Percentiles rank a stretch among this genome's conserved stretches.
These are phyloP conservation scores for Penicillium janthinellum DNA, from an alignment of 2,329 filamentous ascomycete genomes.

Conservation along the genomic window DNA sequence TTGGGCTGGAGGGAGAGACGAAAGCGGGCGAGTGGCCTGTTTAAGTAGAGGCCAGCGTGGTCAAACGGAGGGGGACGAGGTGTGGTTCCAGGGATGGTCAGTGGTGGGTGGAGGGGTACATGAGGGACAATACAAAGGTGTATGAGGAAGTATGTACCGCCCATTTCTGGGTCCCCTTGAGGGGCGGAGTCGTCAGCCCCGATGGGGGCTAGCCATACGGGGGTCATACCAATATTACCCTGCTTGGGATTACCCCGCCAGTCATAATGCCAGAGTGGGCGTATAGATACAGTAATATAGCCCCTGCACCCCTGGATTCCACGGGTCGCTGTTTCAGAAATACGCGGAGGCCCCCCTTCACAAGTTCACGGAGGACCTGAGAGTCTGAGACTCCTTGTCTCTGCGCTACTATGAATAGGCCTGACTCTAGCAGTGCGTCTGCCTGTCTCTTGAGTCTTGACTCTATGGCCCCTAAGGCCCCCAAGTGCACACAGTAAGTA, in stretches of 20 bases:
- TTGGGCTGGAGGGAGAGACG: slow-evolving; percentile 9
- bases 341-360: neutral
- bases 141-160: slow-evolving; percentile 8
- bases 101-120: slow-evolving; percentile 5
- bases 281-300: slow-evolving; percentile 9
- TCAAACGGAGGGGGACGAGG: slow-evolving; percentile 25
- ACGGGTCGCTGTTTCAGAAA: slow-evolving; percentile 5
- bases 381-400: too few species aligned
- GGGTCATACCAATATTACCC: neutral
- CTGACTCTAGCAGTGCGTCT: neutral
- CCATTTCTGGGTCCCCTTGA: neutral
- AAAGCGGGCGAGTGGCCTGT: slow-evolving; percentile 23
- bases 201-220: neutral
- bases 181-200: slow-evolving; percentile 3
- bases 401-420: slow-evolving; percentile 1
- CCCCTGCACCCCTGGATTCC: slow-evolving; percentile 20
- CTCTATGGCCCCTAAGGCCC: neutral
- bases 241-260: neutral
- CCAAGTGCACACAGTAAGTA: neutral
- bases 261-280: neutral
- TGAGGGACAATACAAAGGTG: neutral
- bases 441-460: too few species aligned
- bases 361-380: too few species aligned
- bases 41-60: slow-evolving; percentile 49
- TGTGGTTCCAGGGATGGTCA: neutral